Conservation (phyloP, 257 asterid species). For the Salvia hispanica region DNA sequence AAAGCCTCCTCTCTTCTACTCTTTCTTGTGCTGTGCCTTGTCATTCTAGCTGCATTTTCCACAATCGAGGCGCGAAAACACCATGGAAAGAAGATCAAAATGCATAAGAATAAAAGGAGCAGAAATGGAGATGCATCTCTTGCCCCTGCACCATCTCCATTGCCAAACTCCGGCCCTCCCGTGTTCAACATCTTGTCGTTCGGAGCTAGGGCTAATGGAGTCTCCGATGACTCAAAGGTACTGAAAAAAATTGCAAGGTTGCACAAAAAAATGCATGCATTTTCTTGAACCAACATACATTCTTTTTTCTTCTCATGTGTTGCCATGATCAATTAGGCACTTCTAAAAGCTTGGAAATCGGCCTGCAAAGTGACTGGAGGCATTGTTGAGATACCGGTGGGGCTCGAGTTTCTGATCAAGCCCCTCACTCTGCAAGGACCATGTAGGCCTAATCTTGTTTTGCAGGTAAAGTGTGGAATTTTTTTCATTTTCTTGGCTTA, state of each 20-base stretch:
- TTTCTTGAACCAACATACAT: background rate
- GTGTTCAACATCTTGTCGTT: slow-evolving; percentile 55
- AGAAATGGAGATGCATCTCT: slow-evolving; percentile 29
- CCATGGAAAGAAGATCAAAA: slow-evolving; percentile 41
- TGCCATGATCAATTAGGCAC: slow-evolving; percentile 44
- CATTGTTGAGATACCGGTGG: slow-evolving; percentile 51
- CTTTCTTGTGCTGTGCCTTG: slow-evolving; percentile 38
- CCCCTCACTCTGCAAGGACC: slow-evolving; percentile 79
- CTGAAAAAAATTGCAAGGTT: background rate
- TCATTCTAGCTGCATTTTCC: slow-evolving; percentile 32
- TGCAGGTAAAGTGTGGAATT: slow-evolving; percentile 47
- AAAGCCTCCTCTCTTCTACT: slow-evolving; percentile 30
- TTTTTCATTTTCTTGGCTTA: background rate
- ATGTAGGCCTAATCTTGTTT: slow-evolving; percentile 66
- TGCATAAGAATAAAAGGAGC: slow-evolving; percentile 41
- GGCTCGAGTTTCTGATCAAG: slow-evolving; percentile 54
- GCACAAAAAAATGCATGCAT: background rate
- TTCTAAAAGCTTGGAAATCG: slow-evolving; percentile 68
- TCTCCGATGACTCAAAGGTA: slow-evolving; percentile 74
- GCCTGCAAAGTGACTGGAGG: slow-evolving; percentile 68
- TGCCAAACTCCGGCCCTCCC: slow-evolving; percentile 7
- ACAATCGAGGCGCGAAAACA: slow-evolving; percentile 49
- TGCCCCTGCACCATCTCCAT: slow-evolving; percentile 27
- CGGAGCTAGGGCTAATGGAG: slow-evolving; percentile 75
- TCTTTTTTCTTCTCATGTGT: background rate